A percentile compares a stretch with the other conserved stretches of the same genome.
Conservation (phyloP, 192 early-diverging fungal species). For the Backusella luteola region DNA sequence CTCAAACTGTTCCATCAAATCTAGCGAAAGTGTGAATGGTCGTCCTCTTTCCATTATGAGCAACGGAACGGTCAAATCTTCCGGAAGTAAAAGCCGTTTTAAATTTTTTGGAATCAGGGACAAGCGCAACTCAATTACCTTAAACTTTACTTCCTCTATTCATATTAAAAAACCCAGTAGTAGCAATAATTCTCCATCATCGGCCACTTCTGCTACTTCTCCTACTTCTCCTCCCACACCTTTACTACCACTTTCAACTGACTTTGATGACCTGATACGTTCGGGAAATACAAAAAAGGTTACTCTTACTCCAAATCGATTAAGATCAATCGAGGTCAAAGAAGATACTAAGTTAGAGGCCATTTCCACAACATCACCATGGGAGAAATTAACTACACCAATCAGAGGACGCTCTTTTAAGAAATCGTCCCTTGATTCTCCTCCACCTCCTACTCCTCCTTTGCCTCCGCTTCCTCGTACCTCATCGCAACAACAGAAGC, state of each 20-base stretch:
- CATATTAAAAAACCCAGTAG: not conserved
- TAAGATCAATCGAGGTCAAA: slow-evolving; percentile 52
- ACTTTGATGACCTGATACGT: slow-evolving; percentile 54
- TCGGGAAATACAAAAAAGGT: slow-evolving; percentile 58
- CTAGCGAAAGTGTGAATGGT: slow-evolving; percentile 18
- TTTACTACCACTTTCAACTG: slow-evolving; percentile 9
- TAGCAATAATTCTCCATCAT: not conserved
- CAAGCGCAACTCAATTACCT: slow-evolving; percentile 11
- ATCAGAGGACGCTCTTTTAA: not conserved
- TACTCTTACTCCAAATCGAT: slow-evolving; percentile 58
- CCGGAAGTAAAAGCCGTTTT: slow-evolving; percentile 27
- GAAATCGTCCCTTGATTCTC: not conserved
- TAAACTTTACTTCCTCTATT: slow-evolving; percentile 1
- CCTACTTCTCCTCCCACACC: not conserved
- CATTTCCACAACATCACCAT: not conserved
- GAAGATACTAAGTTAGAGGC: not conserved
- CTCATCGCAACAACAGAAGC: not conserved
- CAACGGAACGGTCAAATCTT: slow-evolving; percentile 16
- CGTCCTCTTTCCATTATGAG: slow-evolving; percentile 30
- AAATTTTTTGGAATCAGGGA: slow-evolving; percentile 25
- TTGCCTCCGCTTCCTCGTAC: slow-evolving; percentile 5
- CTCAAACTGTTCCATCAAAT: slow-evolving; percentile 19
- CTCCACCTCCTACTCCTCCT: not conserved
- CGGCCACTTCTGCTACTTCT: not conserved
- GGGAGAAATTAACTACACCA: not conserved